Conservation (phyloP, 768 basidiomycete genomes). For the Asterophora parasitica region DNA sequence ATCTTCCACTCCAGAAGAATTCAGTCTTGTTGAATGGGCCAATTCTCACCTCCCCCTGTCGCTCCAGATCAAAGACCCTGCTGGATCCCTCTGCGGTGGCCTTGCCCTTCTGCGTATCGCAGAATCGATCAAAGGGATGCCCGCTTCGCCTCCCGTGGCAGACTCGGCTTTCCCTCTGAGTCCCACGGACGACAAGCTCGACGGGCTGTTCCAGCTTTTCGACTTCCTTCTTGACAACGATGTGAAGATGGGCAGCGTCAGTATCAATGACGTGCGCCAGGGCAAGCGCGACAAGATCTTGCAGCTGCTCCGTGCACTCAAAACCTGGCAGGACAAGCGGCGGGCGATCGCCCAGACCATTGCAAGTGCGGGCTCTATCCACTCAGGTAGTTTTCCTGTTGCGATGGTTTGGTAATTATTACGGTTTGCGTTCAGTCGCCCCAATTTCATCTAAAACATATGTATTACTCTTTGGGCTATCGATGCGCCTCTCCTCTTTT, state of each 20-base stretch:
- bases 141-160: conserved; percentile 65
- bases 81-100: conserved; percentile 53
- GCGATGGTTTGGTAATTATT: conserved; percentile 3
- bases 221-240: conserved; percentile 92
- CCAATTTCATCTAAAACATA: background rate
- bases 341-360: conserved; percentile 50
- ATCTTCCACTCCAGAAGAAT: conserved; percentile 28
- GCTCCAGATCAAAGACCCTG: conserved; percentile 49
- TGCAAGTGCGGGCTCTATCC: conserved; percentile 32
- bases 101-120: conserved; percentile 81
- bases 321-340: conserved; percentile 77
- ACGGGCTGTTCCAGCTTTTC: conserved; percentile 84
- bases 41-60: conserved; percentile 73
- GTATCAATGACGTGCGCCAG: conserved; percentile 87
- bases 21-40: conserved; percentile 77
- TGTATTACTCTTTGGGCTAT: background rate
- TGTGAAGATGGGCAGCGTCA: conserved; percentile 85
- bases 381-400: conserved; percentile 30
- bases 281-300: conserved; percentile 79
- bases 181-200: conserved; percentile 71
- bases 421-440: background rate
- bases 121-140: conserved; percentile 68
- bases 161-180: conserved; percentile 74
- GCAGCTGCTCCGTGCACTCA: conserved; percentile 73
- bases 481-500: background rate